Evolutionary conservation across 208 protist genomes (phyloP), one percentile per base, ranked within the genome.

Genomic region (Lotmaria passim): DNA sequence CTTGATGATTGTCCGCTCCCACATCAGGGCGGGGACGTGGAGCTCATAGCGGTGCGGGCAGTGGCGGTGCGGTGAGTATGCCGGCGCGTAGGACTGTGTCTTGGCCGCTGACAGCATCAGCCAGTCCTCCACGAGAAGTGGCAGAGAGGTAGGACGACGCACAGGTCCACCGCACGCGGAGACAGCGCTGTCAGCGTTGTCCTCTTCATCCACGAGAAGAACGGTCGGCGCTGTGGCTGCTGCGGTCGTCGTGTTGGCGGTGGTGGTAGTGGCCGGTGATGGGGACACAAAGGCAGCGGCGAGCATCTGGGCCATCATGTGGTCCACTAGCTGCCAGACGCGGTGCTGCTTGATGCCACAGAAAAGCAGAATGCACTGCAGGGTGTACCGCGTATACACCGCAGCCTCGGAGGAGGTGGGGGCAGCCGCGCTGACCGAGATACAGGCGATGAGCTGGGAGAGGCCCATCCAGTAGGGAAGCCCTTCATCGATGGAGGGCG

Each of bases 321-420:
- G 43, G 21, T 69, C 56, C 23, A 80, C 39, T 5, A 50, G 61
- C 31, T 73, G 57, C 21, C 52, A 51, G 19, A 77, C 82, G 12
- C 57, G 78, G 60, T 89, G 76, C 53, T 80, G 69, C 72, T 89
- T 89, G n/a, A 89, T 75, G 33, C 80, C 83, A 50, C 83, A 89
- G 24, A 79, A 71, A 41, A 78, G 41, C 19, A 78, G 58, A 24
- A 68, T 46, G 12, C 58, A 28, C 21, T 73, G 65, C 7, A 78
- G 41, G 12, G 64, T 52, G 58, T 73, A 53, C 10, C 63, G 63
- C 0, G 71, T 77, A 39, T 65, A 67, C 7, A 52, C 55, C 10
- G 31, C 4, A 3, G 33, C 17, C 3, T 39, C 30, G 21, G 51
- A 17, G 12, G 28, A 5, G 15, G 8, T 34, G 33, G 30, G 6